Percentiles rank a stretch among this genome's conserved stretches.
Conservation (phyloP, 441 rosid species). For the Kokia cookei region DNA sequence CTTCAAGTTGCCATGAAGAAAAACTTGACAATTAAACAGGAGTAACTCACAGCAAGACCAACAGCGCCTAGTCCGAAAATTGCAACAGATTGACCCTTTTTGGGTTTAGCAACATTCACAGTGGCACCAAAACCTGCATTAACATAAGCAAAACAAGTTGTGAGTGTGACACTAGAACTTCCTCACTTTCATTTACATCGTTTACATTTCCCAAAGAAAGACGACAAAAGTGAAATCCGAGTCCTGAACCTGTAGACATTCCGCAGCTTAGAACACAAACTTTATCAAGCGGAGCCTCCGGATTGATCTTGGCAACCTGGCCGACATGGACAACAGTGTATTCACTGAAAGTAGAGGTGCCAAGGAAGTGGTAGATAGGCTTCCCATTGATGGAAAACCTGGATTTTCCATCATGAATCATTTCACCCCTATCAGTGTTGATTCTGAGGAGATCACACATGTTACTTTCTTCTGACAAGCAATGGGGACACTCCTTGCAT, state of each 20-base stretch:
- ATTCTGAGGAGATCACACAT: conserved; percentile 91
- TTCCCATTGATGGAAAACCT: conserved; percentile 76
- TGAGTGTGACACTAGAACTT: neutral
- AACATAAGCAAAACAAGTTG: neutral
- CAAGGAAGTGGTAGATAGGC: conserved; percentile 79
- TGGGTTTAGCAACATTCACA: conserved; percentile 78
- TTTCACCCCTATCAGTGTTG: conserved; percentile 69
- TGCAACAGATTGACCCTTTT: conserved; percentile 63
- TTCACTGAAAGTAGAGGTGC: conserved; percentile 85
- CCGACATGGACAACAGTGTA: conserved; percentile 83
- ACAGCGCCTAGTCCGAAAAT: conserved; percentile 86
- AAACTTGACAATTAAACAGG: no score
- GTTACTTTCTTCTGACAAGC: conserved; percentile 67
- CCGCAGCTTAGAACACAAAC: conserved; percentile 86
- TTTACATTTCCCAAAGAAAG: neutral
- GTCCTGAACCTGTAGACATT: conserved; percentile 55
- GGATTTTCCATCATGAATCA: conserved; percentile 69
- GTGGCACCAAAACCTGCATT: conserved; percentile 67
- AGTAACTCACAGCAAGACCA: conserved; percentile 60
- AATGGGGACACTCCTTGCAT: conserved; percentile 70
- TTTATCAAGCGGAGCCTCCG: conserved; percentile 79
- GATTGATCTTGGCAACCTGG: conserved; percentile 72
- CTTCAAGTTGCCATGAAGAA: neutral
- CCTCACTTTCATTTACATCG: neutral
- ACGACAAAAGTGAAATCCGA: neutral